phyloP scores from a whole-genome alignment of 257 asterid species.

The Eustoma russellianum region DNA sequence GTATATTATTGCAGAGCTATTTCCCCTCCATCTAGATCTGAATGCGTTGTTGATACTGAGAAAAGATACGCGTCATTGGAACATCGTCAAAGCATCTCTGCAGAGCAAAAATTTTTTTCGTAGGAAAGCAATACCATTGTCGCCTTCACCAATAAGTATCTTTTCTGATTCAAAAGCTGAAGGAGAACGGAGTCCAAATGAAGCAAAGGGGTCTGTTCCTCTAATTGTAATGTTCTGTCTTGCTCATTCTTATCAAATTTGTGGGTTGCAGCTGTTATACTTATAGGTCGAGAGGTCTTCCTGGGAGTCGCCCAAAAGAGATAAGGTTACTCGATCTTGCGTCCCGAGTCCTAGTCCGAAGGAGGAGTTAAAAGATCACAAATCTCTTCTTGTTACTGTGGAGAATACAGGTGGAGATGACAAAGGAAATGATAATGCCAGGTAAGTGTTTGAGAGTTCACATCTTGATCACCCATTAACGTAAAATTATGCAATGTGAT shows the following conservation, averaged over 20 bases:
- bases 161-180: slow-evolving; percentile 42
- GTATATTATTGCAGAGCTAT: slow-evolving; percentile 25
- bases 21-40: slow-evolving; percentile 33
- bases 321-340: slow-evolving; percentile 23
- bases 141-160: slow-evolving; percentile 34
- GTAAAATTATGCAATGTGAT: neutral
- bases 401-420: slow-evolving; percentile 29
- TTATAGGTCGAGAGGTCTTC: slow-evolving; percentile 45
- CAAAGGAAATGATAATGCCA: slow-evolving; percentile 21
- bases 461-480: neutral
- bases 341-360: slow-evolving; percentile 21
- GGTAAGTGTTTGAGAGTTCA: slow-evolving; percentile 21
- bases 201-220: slow-evolving; percentile 34
- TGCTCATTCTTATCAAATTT: neutral
- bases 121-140: slow-evolving; percentile 23
- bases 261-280: slow-evolving; percentile 10
- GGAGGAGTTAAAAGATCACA: slow-evolving; percentile 26
- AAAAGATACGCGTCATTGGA: slow-evolving; percentile 30
- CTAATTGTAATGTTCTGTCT: neutral
- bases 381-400: slow-evolving; percentile 32
- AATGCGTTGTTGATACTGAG: slow-evolving; percentile 17
- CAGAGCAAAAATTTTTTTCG: slow-evolving; percentile 29
- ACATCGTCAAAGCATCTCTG: slow-evolving; percentile 36
- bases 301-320: slow-evolving; percentile 27
- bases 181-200: slow-evolving; percentile 30